phyloP scores from a whole-genome alignment of 768 basidiomycete species.

The Amanita pseudoporphyria region DNA sequence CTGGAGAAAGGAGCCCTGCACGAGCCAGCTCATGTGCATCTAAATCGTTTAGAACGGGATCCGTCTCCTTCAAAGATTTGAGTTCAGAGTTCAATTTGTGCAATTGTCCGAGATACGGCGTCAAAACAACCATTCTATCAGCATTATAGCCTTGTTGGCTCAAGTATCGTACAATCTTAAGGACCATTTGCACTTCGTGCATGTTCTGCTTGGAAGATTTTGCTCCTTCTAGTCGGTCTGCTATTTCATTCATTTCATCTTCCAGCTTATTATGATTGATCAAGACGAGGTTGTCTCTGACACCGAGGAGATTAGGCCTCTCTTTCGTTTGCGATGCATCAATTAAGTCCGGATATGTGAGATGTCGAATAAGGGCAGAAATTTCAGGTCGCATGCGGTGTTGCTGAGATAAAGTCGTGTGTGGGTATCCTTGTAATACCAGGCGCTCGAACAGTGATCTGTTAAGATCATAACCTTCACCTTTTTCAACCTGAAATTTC shows the following conservation, averaged over 20 bases:
- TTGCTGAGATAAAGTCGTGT: slow-evolving; percentile 43
- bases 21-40: slow-evolving; percentile 49
- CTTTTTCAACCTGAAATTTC: slow-evolving; percentile 35
- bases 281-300: slow-evolving; percentile 50
- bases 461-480: slow-evolving; percentile 58
- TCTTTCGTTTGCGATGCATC: slow-evolving; percentile 42
- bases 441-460: slow-evolving; percentile 62
- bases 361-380: slow-evolving; percentile 44
- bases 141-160: slow-evolving; percentile 60
- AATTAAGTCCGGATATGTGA: slow-evolving; percentile 57
- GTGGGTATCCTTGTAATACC: slow-evolving; percentile 52
- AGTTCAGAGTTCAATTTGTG: slow-evolving; percentile 37
- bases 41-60: slow-evolving; percentile 55
- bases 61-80: slow-evolving; percentile 27
- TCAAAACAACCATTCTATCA: slow-evolving; percentile 51
- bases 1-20: slow-evolving; percentile 40
- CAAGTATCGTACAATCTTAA: slow-evolving; percentile 58
- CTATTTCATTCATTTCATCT: slow-evolving; percentile 30
- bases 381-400: slow-evolving; percentile 75
- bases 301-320: slow-evolving; percentile 43
- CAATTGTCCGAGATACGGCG: slow-evolving; percentile 63
- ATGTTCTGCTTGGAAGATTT: slow-evolving; percentile 52
- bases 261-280: slow-evolving; percentile 49
- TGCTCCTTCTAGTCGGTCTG: slow-evolving; percentile 38
- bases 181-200: slow-evolving; percentile 51